Conservation (phyloP, 345 rosid species). For the Geranium brycei region DNA sequence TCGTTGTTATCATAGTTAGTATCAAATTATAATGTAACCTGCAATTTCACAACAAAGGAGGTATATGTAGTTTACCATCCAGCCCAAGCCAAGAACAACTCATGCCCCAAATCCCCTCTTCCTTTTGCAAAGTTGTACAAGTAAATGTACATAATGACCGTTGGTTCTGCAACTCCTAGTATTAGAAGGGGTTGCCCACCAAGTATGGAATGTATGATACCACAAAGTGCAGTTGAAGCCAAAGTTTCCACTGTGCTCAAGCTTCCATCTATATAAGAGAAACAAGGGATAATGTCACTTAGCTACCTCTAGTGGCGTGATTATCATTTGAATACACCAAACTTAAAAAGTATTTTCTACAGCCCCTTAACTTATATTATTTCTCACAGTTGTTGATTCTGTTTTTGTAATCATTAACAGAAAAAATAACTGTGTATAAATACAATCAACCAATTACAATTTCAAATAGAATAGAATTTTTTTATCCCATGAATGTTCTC, state of each 20-base stretch:
- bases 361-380: no score
- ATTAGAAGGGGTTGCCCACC: slow-evolving; percentile 85
- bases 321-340: no score
- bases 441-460: no score
- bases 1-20: background rate
- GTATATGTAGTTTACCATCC: slow-evolving; percentile 41
- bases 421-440: no score
- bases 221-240: slow-evolving; percentile 73
- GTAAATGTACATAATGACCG: slow-evolving; percentile 76
- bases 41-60: background rate
- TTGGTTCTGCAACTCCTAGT: slow-evolving; percentile 83
- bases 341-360: no score
- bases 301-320: no score
- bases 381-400: no score
- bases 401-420: no score
- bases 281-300: slow-evolving; percentile 7
- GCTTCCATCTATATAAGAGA: slow-evolving; percentile 36
- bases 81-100: slow-evolving; percentile 63
- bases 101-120: slow-evolving; percentile 40
- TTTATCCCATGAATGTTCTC: no score
- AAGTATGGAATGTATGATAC: slow-evolving; percentile 59
- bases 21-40: background rate
- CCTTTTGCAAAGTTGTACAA: slow-evolving; percentile 53
- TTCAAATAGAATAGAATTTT: no score
- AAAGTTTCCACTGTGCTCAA: slow-evolving; percentile 65